phyloP scores from a whole-genome alignment of 2,329 filamentous ascomycete genomes.

The Venturia pyrina region DNA sequence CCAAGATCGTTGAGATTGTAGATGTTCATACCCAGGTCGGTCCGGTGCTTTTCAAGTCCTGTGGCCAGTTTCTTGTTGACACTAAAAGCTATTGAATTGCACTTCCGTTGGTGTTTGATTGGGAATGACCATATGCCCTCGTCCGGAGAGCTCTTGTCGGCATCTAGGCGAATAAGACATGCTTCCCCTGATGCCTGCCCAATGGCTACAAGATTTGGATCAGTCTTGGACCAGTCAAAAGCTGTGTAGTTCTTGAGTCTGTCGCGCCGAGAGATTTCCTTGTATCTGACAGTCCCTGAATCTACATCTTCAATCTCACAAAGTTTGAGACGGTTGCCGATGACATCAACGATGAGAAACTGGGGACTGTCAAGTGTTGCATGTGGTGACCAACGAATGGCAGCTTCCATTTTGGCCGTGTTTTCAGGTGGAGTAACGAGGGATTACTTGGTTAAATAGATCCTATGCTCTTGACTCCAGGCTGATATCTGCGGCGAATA shows the following conservation, averaged over 20 bases:
- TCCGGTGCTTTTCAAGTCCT: slow-evolving; percentile 69
- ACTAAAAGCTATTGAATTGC: slow-evolving; percentile 74
- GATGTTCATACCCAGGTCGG: slow-evolving; percentile 72
- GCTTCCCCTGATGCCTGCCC: slow-evolving; percentile 68
- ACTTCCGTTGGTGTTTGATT: slow-evolving; percentile 66
- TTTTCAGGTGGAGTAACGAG: neutral
- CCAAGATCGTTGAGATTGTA: slow-evolving; percentile 63
- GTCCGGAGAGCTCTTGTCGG: slow-evolving; percentile 35
- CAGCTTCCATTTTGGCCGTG: slow-evolving; percentile 41
- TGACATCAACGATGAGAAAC: slow-evolving; percentile 53
- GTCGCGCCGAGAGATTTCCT: slow-evolving; percentile 42
- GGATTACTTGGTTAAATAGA: neutral
- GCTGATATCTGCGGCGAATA: neutral
- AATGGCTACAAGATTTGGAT: slow-evolving; percentile 60
- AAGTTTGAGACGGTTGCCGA: slow-evolving; percentile 47
- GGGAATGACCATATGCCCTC: slow-evolving; percentile 52
- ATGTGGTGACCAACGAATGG: slow-evolving; percentile 54
- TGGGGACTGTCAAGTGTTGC: slow-evolving; percentile 42
- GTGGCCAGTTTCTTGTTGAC: slow-evolving; percentile 62
- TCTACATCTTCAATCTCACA: slow-evolving; percentile 37
- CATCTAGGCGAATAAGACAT: slow-evolving; percentile 62
- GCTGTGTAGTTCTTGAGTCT: slow-evolving; percentile 52
- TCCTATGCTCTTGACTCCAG: neutral
- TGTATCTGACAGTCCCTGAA: slow-evolving; percentile 38
- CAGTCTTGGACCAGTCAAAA: slow-evolving; percentile 54